These are phyloP conservation scores for Eutrema salsugineum DNA, from an alignment of 441 rosid genomes.

Conservation along the genomic window DNA sequence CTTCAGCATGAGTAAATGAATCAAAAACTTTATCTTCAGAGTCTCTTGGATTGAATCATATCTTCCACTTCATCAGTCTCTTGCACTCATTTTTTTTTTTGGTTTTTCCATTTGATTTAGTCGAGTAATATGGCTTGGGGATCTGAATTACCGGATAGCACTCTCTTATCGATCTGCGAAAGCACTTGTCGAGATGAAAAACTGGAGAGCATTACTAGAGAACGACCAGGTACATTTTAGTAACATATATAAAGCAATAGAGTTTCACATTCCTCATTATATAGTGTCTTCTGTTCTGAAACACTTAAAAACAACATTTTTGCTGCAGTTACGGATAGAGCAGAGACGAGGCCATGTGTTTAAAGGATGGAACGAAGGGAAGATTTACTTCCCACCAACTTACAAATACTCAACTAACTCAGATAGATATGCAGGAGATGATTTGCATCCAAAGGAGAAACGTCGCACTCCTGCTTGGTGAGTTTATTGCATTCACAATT, in stretches of 20 bases:
- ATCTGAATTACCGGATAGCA: constrained; percentile 90
- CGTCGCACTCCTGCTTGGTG: constrained; percentile 99
- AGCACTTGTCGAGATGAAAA: constrained; percentile 98
- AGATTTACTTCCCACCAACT: constrained; percentile 95
- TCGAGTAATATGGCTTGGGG: constrained; percentile 97
- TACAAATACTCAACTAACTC: constrained; percentile 95
- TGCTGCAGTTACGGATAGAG: constrained; percentile 76
- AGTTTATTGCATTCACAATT: constrained; percentile 13
- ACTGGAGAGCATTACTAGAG: constrained; percentile 89
- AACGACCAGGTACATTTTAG: constrained; percentile 70
- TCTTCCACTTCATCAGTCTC: not conserved
- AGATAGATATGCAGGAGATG: constrained; percentile 88
- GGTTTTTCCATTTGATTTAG: constrained; percentile 35
- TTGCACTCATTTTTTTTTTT: not conserved
- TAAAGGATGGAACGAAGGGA: constrained; percentile 94
- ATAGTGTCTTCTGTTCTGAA: not conserved
- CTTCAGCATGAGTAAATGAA: constrained; percentile 84
- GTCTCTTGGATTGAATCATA: not conserved
- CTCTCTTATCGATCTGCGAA: constrained; percentile 92
- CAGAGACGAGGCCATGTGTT: constrained; percentile 86
- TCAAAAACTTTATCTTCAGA: not conserved
- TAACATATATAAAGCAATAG: not conserved
- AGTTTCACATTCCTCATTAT: not conserved
- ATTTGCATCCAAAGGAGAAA: constrained; percentile 88
- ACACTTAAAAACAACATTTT: not conserved